These are phyloP conservation scores for Anthoceros angustus DNA, from an alignment of 225 moss, liverwort and hornwort genomes.

Conservation along the genomic window DNA sequence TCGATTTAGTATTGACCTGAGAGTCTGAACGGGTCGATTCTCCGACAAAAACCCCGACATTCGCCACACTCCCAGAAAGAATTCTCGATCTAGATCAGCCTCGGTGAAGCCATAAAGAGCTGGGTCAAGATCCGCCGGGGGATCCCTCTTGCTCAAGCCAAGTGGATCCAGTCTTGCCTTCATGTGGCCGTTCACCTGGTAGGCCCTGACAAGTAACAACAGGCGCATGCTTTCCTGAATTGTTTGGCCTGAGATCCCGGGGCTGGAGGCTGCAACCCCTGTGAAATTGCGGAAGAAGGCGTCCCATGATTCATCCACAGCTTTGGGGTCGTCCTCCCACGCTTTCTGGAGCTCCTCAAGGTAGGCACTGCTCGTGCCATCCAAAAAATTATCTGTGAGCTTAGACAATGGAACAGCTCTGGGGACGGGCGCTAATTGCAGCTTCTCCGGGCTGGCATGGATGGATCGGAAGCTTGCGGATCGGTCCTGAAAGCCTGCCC, in stretches of 20 bases:
- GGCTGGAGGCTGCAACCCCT: conserved; percentile 25
- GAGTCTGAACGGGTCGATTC: conserved; percentile 55
- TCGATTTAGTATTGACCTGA: conserved; percentile 46
- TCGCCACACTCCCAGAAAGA: conserved; percentile 73
- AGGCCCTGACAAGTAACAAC: conserved; percentile 67
- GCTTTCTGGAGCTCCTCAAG: conserved; percentile 82
- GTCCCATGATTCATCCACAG: conserved; percentile 87
- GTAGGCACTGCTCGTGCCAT: conserved; percentile 85
- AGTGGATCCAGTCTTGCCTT: conserved; percentile 74
- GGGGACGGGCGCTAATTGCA: conserved; percentile 19
- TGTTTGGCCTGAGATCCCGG: conserved; percentile 29
- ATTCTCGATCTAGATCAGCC: conserved; percentile 69
- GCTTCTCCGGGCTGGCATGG: conserved; percentile 7
- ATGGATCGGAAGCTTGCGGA: neutral
- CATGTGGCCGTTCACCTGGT: conserved; percentile 87
- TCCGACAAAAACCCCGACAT: conserved; percentile 69
- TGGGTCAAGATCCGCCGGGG: conserved; percentile 66
- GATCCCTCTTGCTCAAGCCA: conserved; percentile 43
- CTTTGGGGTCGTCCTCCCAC: conserved; percentile 80
- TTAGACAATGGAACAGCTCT: conserved; percentile 69
- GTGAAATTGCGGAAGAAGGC: conserved; percentile 73
- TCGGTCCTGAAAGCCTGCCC: neutral
- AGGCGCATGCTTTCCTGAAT: conserved; percentile 85
- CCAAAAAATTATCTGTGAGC: conserved; percentile 74
- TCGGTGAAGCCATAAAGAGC: conserved; percentile 73